phyloP scores from a whole-genome alignment of 768 basidiomycete species.

The Galerina marginata region DNA sequence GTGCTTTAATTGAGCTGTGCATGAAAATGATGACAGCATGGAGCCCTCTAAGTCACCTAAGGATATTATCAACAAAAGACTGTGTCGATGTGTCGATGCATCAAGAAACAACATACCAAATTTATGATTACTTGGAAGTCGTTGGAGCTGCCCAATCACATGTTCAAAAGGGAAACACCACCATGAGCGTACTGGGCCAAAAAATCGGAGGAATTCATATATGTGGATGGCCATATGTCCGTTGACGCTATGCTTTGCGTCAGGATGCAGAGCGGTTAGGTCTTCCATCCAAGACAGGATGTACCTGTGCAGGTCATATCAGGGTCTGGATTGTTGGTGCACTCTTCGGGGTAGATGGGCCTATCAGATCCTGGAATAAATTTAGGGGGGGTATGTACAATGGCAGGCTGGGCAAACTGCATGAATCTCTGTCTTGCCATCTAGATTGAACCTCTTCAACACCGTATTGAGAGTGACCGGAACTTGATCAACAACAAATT shows the following conservation, averaged over 20 bases:
- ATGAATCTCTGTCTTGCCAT: conserved; percentile 9
- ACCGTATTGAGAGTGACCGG: conserved; percentile 12
- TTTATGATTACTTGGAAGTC: conserved; percentile 32
- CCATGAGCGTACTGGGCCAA: conserved; percentile 39
- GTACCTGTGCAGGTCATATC: neutral
- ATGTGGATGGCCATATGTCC: conserved; percentile 35
- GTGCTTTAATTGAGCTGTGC: conserved; percentile 7
- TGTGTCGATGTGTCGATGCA: neutral
- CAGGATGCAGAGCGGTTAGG: conserved; percentile 15
- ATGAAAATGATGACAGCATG: conserved; percentile 6
- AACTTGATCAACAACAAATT: conserved; percentile 8
- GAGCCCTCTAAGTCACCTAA: conserved; percentile 20
- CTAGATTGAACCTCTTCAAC: conserved; percentile 11
- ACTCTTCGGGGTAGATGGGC: conserved; percentile 9
- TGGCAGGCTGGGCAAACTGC: conserved; percentile 19
- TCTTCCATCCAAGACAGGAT: conserved; percentile 16
- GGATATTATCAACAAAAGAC: neutral
- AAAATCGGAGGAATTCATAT: conserved; percentile 27
- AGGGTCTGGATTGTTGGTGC: conserved; percentile 10
- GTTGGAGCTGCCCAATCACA: conserved; percentile 38
- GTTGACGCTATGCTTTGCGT: conserved; percentile 10
- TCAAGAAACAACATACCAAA: conserved; percentile 13
- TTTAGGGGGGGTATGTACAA: conserved; percentile 10
- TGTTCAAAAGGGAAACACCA: conserved; percentile 42
- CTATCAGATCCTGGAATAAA: conserved; percentile 5